Conservation (phyloP, 371 early-diverging fungal genomes). For the Actinomortierella ambigua region DNA sequence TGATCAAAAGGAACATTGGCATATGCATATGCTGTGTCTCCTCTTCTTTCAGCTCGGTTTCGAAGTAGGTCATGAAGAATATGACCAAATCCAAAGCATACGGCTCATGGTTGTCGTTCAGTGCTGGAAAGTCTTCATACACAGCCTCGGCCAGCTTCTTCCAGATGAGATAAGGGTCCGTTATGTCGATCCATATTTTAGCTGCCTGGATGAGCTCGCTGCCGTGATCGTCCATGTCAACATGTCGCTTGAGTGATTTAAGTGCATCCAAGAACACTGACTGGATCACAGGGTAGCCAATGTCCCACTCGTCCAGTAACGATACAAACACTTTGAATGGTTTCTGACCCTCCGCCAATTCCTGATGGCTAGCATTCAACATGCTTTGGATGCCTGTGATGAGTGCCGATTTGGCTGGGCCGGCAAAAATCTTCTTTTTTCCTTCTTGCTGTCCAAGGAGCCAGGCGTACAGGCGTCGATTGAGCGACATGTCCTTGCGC, state of each 20-base stretch:
- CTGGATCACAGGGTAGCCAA: conserved; percentile 79
- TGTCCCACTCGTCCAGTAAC: conserved; percentile 84
- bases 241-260: conserved; percentile 61
- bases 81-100: conserved; percentile 62
- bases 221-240: conserved; percentile 42
- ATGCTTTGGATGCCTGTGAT: conserved; percentile 50
- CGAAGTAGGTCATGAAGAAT: conserved; percentile 71
- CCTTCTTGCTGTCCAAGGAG: conserved; percentile 59
- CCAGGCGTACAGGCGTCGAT: conserved; percentile 91
- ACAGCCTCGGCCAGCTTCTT: conserved; percentile 66
- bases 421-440: conserved; percentile 52
- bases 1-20: conserved; percentile 69
- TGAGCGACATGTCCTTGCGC: conserved; percentile 94
- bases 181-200: conserved; percentile 87
- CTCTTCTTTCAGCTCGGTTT: conserved; percentile 80
- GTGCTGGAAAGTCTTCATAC: conserved; percentile 51
- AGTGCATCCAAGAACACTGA: conserved; percentile 75
- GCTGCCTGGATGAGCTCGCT: conserved; percentile 76
- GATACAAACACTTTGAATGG: conserved; percentile 85
- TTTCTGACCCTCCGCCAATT: conserved; percentile 61
- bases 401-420: conserved; percentile 48
- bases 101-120: conserved; percentile 31
- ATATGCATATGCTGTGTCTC: conserved; percentile 81
- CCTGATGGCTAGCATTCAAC: conserved; percentile 53
- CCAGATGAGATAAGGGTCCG: conserved; percentile 86